Conservation (phyloP, 192 early-diverging fungal species). For the Mortierella hygrophila region DNA sequence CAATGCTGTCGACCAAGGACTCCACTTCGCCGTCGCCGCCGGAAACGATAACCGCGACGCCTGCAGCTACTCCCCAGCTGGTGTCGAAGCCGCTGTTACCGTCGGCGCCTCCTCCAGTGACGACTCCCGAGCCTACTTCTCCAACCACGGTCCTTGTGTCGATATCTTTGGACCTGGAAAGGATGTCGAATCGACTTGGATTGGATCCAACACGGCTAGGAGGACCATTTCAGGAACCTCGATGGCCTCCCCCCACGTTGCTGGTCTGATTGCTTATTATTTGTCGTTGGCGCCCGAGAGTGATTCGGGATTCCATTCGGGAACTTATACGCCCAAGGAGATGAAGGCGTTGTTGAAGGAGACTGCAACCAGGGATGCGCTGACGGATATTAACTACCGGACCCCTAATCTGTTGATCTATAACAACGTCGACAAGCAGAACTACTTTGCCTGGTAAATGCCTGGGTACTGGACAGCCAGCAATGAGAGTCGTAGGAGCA, state of each 20-base stretch:
- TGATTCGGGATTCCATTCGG: conserved; percentile 43
- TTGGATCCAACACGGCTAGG: conserved; percentile 76
- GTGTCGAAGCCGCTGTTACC: conserved; percentile 74
- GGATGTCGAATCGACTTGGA: conserved; percentile 68
- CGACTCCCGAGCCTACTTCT: conserved; percentile 88
- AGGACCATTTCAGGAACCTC: conserved; percentile 94
- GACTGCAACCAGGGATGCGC: conserved; percentile 64
- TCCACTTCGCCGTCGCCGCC: conserved; percentile 95
- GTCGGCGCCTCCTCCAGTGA: conserved; percentile 91
- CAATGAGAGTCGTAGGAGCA: background rate
- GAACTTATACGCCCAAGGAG: conserved; percentile 63
- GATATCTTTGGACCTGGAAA: conserved; percentile 96
- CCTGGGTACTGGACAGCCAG: background rate
- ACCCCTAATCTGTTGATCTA: conserved; percentile 76
- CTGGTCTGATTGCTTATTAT: conserved; percentile 84
- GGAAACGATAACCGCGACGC: conserved; percentile 96
- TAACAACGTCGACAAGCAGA: conserved; percentile 54
- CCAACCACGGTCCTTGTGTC: conserved; percentile 85
- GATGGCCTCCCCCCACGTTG: conserved; percentile 93
- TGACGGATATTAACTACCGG: conserved; percentile 60
- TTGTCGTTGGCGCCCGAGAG: conserved; percentile 62
- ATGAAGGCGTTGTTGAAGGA: conserved; percentile 71
- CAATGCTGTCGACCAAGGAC: conserved; percentile 80
- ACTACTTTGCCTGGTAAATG: conserved; percentile 47
- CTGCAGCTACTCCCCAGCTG: conserved; percentile 88